These are phyloP conservation scores for Epichloe bromicola DNA, from an alignment of 2,329 filamentous ascomycete genomes.

Conservation along the genomic window DNA sequence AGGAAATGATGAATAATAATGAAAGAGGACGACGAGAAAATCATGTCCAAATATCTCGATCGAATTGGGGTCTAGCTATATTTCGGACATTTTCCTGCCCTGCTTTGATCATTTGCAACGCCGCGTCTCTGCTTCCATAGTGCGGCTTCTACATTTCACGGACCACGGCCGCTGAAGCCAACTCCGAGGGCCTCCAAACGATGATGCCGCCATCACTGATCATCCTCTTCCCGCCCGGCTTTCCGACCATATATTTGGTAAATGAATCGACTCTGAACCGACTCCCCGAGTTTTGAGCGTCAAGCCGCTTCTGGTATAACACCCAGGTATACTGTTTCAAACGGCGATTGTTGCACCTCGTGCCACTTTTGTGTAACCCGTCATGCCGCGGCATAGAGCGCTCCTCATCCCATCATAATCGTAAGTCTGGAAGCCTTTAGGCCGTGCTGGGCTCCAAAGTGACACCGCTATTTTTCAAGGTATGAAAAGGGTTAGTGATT, in stretches of 20 bases:
- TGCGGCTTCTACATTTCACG: background rate
- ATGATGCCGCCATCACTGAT: background rate
- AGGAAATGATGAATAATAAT: constrained; percentile 44
- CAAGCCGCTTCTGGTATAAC: background rate
- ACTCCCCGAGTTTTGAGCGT: background rate
- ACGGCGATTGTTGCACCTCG: background rate
- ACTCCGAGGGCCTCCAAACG: background rate
- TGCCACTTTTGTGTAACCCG: background rate
- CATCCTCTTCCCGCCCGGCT: background rate
- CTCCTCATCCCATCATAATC: constrained; percentile 5
- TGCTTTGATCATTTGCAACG: background rate
- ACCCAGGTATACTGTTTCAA: background rate
- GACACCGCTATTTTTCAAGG: constrained; percentile 30
- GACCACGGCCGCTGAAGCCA: background rate
- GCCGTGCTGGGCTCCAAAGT: constrained; percentile 38
- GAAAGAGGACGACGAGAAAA: constrained; percentile 1
- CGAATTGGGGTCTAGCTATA: constrained; percentile 7
- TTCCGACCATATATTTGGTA: background rate
- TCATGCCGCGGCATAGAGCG: background rate
- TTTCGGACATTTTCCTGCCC: constrained; percentile 8
- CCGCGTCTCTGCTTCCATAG: background rate
- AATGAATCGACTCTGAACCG: background rate
- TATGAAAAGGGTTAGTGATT: background rate
- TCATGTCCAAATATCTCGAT: constrained; percentile 6
- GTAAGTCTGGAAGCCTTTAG: constrained; percentile 15